A percentile compares a stretch with the other conserved stretches of the same genome.
phyloP scores from a whole-genome alignment of 768 basidiomycete genomes.

The Lyophyllum shimeji region DNA sequence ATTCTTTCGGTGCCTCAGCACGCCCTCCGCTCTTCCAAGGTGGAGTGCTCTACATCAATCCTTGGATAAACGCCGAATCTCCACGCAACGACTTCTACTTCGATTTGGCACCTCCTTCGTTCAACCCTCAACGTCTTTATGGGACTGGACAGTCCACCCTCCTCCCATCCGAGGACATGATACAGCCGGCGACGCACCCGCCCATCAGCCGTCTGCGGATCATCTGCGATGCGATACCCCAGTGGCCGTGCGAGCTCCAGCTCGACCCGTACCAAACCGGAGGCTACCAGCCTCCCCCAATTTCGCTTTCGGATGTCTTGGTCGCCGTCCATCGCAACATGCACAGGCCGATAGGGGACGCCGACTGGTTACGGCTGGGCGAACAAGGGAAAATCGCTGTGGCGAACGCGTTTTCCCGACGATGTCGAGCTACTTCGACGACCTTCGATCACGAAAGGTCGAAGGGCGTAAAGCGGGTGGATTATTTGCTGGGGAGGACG shows the following conservation, averaged over 20 bases:
- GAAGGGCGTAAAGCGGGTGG: constrained; percentile 59
- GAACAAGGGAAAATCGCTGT: constrained; percentile 29
- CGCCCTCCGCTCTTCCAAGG: constrained; percentile 9
- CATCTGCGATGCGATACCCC: constrained; percentile 50
- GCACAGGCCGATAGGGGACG: constrained; percentile 41
- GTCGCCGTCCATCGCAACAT: constrained; percentile 47
- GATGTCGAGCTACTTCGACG: constrained; percentile 33
- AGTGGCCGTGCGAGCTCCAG: constrained; percentile 62
- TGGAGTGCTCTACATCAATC: constrained; percentile 35
- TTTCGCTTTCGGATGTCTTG: constrained; percentile 61
- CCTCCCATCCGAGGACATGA: constrained; percentile 45
- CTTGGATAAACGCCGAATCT: constrained; percentile 52
- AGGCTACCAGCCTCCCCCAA: constrained; percentile 34
- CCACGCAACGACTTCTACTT: constrained; percentile 49
- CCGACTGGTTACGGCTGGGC: constrained; percentile 36
- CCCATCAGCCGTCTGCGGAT: constrained; percentile 54
- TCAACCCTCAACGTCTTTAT: constrained; percentile 41
- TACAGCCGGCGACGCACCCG: constrained; percentile 56
- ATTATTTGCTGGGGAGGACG: constrained; percentile 50
- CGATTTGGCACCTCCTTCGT: constrained; percentile 51
- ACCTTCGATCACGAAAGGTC: constrained; percentile 35
- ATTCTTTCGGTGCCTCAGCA: constrained; percentile 23
- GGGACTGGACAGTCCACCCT: constrained; percentile 36
- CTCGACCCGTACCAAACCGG: constrained; percentile 27
- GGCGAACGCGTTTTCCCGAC: constrained; percentile 34